These are phyloP conservation scores for Pseudonitzschia pungens DNA, from an alignment of 108 stramenopile genomes.

Conservation along the genomic window DNA sequence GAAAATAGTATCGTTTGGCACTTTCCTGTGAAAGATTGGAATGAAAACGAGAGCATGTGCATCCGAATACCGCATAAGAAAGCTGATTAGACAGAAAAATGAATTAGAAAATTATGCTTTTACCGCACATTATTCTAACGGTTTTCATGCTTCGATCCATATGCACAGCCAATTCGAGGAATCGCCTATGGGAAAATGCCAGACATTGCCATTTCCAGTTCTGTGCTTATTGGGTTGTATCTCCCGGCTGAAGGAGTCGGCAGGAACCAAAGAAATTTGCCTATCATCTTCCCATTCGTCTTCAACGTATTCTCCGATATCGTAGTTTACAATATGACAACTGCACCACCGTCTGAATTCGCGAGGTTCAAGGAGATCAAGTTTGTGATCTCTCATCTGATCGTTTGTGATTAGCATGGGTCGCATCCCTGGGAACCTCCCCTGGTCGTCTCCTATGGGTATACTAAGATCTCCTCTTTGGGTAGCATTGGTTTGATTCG, in stretches of 20 bases:
- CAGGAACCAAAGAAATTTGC: constrained; percentile 58
- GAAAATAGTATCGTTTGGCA: constrained; percentile 59
- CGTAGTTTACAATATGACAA: constrained; percentile 77
- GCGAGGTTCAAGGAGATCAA: constrained; percentile 70
- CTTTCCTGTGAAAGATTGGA: constrained; percentile 84
- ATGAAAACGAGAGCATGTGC: constrained; percentile 66
- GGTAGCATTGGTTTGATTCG: constrained; percentile 56
- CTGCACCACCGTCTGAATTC: constrained; percentile 83
- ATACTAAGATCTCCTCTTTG: constrained; percentile 45
- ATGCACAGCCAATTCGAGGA: constrained; percentile 51
- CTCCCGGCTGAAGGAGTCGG: constrained; percentile 84
- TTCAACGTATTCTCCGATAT: constrained; percentile 47
- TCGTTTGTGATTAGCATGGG: constrained; percentile 85
- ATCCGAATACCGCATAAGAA: constrained; percentile 49
- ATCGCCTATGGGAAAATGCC: constrained; percentile 86
- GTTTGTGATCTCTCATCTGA: constrained; percentile 88
- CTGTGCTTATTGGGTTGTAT: constrained; percentile 67
- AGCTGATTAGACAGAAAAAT: background rate
- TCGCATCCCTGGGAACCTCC: constrained; percentile 71
- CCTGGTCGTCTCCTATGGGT: constrained; percentile 41
- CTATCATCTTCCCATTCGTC: constrained; percentile 57
- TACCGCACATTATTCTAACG: background rate
- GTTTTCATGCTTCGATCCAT: constrained; percentile 23
- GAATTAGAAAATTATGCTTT: background rate
- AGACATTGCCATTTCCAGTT: constrained; percentile 34